Evolutionary conservation across 2,329 filamentous ascomycete genomes (phyloP).

Genomic region (Pestalotiopsis sp.): DNA sequence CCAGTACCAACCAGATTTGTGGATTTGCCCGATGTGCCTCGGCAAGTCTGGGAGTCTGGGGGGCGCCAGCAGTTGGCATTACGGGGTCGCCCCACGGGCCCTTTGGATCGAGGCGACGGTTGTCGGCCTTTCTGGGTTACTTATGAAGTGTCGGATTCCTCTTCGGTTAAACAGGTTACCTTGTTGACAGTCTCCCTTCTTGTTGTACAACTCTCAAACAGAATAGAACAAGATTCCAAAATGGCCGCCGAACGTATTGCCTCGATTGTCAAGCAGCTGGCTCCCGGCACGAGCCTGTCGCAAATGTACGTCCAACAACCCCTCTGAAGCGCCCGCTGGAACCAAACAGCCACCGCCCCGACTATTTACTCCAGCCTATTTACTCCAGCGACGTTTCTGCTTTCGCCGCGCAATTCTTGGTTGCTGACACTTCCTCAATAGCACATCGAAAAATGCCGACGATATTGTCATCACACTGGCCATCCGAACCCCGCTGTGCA

Average conservation of each 20-base stretch:
- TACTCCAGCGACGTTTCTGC: neutral
- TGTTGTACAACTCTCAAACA: neutral
- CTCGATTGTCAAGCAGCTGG: conserved; percentile 85
- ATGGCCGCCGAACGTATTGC: conserved; percentile 69
- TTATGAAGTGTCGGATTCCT: neutral
- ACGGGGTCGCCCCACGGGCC: neutral
- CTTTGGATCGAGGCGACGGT: neutral
- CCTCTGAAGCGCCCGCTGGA: conserved; percentile 3
- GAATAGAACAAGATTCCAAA: neutral
- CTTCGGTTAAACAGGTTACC: neutral
- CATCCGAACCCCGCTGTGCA: conserved; percentile 84
- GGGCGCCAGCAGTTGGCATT: neutral
- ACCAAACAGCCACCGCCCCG: neutral
- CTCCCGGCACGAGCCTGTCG: conserved; percentile 71
- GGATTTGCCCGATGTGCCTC: conserved; percentile 6
- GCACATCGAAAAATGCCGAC: conserved; percentile 89
- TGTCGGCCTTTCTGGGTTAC: neutral
- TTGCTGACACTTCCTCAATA: conserved; percentile 37
- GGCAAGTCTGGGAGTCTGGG: neutral
- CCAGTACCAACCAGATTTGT: neutral
- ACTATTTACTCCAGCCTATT: no score
- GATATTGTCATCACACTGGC: conserved; percentile 96
- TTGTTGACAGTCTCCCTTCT: neutral
- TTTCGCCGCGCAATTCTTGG: neutral
- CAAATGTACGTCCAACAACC: conserved; percentile 66